Conservation (phyloP, 805 yeast species). For the Starmerella asiatica region DNA sequence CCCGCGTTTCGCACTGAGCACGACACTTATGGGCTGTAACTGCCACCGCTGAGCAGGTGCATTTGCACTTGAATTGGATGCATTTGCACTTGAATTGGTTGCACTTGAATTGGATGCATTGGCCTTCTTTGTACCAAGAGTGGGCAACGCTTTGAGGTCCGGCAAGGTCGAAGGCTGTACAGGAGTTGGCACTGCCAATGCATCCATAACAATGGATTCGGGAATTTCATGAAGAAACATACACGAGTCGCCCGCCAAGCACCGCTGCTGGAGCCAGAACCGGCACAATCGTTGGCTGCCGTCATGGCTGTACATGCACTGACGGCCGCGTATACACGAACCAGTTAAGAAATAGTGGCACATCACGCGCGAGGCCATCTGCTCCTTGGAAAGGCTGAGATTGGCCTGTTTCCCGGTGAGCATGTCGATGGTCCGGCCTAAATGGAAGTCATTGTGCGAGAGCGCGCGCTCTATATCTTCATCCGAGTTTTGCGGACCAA, state of each 20-base stretch:
- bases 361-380: conserved; percentile 24
- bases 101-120: too few species aligned
- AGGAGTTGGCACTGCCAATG: conserved; percentile 12
- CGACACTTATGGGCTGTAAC: conserved; percentile 5
- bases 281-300: conserved; percentile 32
- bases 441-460: conserved; percentile 29
- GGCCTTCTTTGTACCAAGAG: conserved; percentile 9
- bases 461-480: conserved; percentile 29
- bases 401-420: conserved; percentile 13
- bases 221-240: conserved; percentile 32
- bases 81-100: too few species aligned
- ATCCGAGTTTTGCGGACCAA: conserved; percentile 26
- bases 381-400: conserved; percentile 13
- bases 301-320: conserved; percentile 37
- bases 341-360: conserved; percentile 35
- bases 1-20: conserved; percentile 3
- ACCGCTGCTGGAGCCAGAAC: conserved; percentile 36
- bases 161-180: conserved; percentile 2
- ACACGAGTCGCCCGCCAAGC: conserved; percentile 34
- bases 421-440: conserved; percentile 22
- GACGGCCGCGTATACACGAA: conserved; percentile 31
- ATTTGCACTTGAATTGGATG: too few species aligned
- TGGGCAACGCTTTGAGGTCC: conserved; percentile 9
- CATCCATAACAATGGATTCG: conserved; percentile 1
- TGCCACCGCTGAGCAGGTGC: not conserved